Conservation (phyloP, 148 eudicot genomes). For the Polygonum aviculare region DNA sequence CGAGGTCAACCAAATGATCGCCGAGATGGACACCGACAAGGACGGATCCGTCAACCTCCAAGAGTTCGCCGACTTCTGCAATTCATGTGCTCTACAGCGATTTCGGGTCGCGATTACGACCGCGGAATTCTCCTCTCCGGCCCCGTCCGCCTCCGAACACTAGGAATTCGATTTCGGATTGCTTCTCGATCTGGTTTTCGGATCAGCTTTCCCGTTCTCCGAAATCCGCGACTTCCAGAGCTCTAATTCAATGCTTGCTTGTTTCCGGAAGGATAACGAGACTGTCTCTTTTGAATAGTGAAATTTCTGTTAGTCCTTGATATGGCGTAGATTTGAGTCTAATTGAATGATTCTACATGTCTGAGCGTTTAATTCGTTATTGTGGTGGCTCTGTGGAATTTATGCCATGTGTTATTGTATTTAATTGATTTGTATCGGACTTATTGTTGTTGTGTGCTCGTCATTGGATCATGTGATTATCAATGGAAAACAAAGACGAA, state of each 20-base stretch:
- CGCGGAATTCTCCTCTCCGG: too few relatives aligned
- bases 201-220: background rate
- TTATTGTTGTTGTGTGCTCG: background rate
- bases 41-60: too few relatives aligned
- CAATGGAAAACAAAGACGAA: background rate
- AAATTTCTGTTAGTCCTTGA: background rate
- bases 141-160: too few relatives aligned
- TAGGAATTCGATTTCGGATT: too few relatives aligned
- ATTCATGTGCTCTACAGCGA: too few relatives aligned
- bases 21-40: too few relatives aligned
- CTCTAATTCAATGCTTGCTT: background rate
- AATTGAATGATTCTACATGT: background rate
- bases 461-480: background rate
- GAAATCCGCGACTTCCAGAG: background rate
- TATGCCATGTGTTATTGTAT: background rate
- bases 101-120: too few relatives aligned
- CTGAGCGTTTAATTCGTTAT: background rate
- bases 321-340: background rate
- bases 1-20: too few relatives aligned
- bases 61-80: too few relatives aligned
- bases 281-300: background rate
- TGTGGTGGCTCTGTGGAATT: background rate
- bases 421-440: background rate
- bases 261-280: background rate
- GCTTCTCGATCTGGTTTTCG: too few relatives aligned